A percentile compares a stretch with the other conserved stretches of the same genome.
Conservation (phyloP, 1,284 basidiomycete genomes). For the Mycena sp. region DNA sequence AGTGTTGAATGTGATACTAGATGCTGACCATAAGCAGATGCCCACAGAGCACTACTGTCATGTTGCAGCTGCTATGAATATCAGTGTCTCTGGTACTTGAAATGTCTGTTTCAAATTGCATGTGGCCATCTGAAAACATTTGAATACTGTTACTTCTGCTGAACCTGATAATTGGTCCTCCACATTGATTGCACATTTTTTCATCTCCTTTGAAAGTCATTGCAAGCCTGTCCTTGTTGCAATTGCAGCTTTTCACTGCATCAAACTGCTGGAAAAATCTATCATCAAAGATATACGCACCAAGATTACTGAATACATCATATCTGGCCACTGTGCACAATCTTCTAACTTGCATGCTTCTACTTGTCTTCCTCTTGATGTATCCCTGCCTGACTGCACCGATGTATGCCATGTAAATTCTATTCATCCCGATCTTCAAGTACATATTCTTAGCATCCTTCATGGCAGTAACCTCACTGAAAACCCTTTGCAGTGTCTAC, state of each 20-base stretch:
- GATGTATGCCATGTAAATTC: not conserved
- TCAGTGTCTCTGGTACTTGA: not conserved
- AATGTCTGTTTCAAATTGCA: not conserved
- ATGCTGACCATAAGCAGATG: not conserved
- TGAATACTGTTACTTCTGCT: not conserved
- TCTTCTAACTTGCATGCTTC: not conserved
- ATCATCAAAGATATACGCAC: not conserved
- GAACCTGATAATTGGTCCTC: not conserved
- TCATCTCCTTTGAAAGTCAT: constrained; percentile 13
- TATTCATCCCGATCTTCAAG: not conserved
- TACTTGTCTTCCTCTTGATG: not conserved
- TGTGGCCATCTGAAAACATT: not conserved
- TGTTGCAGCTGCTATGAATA: not conserved
- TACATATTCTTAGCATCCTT: not conserved
- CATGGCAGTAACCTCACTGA: not conserved
- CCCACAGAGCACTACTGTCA: not conserved
- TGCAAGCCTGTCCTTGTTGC: not conserved
- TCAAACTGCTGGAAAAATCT: not conserved
- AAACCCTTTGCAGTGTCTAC: not conserved
- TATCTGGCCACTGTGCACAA: constrained; percentile 1
- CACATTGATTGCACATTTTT: not conserved
- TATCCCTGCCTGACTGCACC: not conserved
- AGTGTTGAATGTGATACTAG: not conserved
- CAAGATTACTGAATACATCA: not conserved
- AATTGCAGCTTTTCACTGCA: constrained; percentile 3